phyloP scores from a whole-genome alignment of 73 alveolate genomes.

The Urostyla sp. region DNA sequence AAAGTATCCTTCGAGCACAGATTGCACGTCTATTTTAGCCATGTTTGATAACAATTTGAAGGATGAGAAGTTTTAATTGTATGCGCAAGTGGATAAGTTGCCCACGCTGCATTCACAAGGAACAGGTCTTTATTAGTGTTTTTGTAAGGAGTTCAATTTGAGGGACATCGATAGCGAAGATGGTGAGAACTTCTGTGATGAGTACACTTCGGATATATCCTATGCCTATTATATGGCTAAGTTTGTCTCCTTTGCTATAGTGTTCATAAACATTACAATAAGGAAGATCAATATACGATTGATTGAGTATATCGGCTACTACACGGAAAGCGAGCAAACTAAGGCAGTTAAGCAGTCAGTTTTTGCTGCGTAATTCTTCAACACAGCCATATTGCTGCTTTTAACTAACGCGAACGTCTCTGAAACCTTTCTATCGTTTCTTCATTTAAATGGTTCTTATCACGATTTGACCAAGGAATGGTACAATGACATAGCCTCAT shows the following conservation, averaged over 20 bases:
- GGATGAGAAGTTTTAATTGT: neutral
- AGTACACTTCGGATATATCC: neutral
- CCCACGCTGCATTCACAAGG: constrained; percentile 14
- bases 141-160: constrained; percentile 12
- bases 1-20: constrained; percentile 49
- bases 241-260: constrained; percentile 35
- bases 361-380: constrained; percentile 48
- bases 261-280: constrained; percentile 31
- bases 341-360: constrained; percentile 28
- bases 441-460: constrained; percentile 38
- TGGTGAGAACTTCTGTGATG: neutral
- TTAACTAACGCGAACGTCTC: constrained; percentile 39
- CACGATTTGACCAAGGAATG: constrained; percentile 51
- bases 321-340: constrained; percentile 27
- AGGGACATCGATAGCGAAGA: neutral
- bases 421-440: constrained; percentile 20
- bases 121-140: constrained; percentile 50
- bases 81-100: constrained; percentile 15
- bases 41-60: constrained; percentile 1
- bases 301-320: constrained; percentile 23
- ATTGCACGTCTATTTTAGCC: constrained; percentile 11
- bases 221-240: neutral
- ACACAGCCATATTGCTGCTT: constrained; percentile 59
- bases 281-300: constrained; percentile 27
- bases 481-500: constrained; percentile 60